Conservation (phyloP, 257 asterid genomes). For the Solanum pinnatisectum region DNA sequence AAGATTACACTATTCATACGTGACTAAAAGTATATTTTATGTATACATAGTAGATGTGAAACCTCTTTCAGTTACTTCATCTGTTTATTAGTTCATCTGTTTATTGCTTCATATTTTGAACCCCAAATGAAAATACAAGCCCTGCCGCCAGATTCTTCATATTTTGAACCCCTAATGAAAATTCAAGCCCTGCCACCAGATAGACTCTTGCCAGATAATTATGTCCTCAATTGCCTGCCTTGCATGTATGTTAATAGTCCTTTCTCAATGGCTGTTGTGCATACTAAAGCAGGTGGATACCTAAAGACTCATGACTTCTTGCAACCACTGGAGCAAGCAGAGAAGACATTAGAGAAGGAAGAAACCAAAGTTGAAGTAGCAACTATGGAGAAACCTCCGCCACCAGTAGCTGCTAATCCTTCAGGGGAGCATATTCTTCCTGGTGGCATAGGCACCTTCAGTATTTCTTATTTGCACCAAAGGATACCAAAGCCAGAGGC, state of each 20-base stretch:
- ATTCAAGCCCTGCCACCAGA: neutral
- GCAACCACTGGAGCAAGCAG: slow-evolving; percentile 76
- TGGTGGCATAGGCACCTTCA: slow-evolving; percentile 83
- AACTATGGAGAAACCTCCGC: slow-evolving; percentile 40
- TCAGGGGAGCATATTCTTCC: slow-evolving; percentile 57
- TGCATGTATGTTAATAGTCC: neutral
- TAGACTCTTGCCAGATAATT: neutral
- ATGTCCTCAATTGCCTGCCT: neutral
- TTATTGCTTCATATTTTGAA: too few species aligned
- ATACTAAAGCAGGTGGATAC: slow-evolving; percentile 37
- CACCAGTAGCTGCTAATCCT: slow-evolving; percentile 25
- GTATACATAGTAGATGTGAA: too few species aligned
- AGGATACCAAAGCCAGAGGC: slow-evolving; percentile 47
- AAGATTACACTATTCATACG: too few species aligned
- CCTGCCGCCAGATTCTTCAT: too few species aligned
- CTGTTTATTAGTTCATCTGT: neutral
- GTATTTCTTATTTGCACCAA: slow-evolving; percentile 55
- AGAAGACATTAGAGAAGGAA: slow-evolving; percentile 34
- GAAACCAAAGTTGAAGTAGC: slow-evolving; percentile 33
- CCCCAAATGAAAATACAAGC: too few species aligned
- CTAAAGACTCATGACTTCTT: slow-evolving; percentile 83
- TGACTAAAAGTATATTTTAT: neutral
- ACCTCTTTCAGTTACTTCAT: neutral
- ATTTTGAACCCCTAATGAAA: neutral
- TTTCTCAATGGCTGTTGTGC: neutral